Base-by-base conservation (phyloP, 2,329 filamentous ascomycete genomes). In the Stagonosporopsis rhizophila region DNA sequence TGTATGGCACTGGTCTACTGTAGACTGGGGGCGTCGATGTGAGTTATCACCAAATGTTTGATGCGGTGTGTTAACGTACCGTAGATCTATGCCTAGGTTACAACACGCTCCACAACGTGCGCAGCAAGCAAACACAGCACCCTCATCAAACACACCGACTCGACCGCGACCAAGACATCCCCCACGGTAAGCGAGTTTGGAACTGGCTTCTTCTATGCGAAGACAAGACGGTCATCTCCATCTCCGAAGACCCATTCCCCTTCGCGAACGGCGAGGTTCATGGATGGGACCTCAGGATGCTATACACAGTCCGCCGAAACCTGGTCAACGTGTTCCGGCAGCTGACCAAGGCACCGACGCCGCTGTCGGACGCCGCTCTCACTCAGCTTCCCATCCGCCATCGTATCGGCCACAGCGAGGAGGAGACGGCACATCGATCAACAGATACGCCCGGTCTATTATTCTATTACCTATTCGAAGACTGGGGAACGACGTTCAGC, bases 1-100 rank as follows among this genome's bases (percentile, higher is more conserved):
- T 51, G 87, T 90, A n/a, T 89, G 89, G 80, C 89, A 91, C 70
- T 92, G 89, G 72, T 88, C 87, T 14, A 89, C 88, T 0, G 83
- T 90, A 14, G 89, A 92, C 65, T 84, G 88, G 71, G 89, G 88
- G 0, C 77, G 81, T 15, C 82, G 80, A 70, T 90, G 88, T 86
- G 77, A 66, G 80, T 71, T 35, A 48, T 4, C 11, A 6, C 6
- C 1, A 12, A 15, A 7, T 25, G 11, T 19, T 14, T 8, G 22
- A 34, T 20, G 32, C 27, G 28, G 25, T 15, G 9, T 22, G n/a
- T 47, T 70, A 48, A 63, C 46, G 3, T 14, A 3, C 3, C 3
- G 6, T 48, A 89, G 87, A 87, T 64, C 79, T 90, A 1, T 91
- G 88, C 64, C 78, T 91, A 38, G 89, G 89, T 23, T 90, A 88